Percentiles rank a stretch among this genome's conserved stretches.
phyloP scores from a whole-genome alignment of 352 stramenopile species.

The Thraustochytrium sp. region DNA sequence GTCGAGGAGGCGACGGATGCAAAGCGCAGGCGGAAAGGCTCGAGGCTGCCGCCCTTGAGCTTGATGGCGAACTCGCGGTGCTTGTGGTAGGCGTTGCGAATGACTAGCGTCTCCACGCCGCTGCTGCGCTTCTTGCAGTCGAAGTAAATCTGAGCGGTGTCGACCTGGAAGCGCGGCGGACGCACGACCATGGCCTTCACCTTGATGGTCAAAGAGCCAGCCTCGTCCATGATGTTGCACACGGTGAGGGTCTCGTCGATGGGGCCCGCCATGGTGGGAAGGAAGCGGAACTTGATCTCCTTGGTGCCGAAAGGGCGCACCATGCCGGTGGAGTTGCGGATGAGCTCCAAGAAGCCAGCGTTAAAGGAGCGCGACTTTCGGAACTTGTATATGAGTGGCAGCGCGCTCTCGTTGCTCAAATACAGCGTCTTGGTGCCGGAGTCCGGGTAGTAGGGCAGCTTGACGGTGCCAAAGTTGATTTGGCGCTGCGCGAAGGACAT shows the following conservation, averaged over 20 bases:
- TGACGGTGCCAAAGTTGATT: slow-evolving; percentile 37
- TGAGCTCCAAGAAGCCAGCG: slow-evolving; percentile 8
- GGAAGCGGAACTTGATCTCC: slow-evolving; percentile 15
- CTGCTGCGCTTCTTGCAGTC: slow-evolving; percentile 17
- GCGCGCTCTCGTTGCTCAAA: slow-evolving; percentile 35
- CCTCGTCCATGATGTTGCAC: slow-evolving; percentile 23
- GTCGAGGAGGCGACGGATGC: slow-evolving; percentile 12
- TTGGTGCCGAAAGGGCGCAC: slow-evolving; percentile 36
- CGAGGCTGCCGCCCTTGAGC: slow-evolving; percentile 1
- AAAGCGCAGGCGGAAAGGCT: slow-evolving; percentile 31
- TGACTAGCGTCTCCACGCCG: not conserved
- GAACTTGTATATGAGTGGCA: slow-evolving; percentile 24
- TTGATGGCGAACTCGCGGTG: slow-evolving; percentile 25
- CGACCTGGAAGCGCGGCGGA: slow-evolving; percentile 15
- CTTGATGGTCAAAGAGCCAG: not conserved
- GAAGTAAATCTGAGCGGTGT: not conserved
- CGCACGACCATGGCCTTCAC: slow-evolving; percentile 22
- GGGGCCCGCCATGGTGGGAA: slow-evolving; percentile 1
- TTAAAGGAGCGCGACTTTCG: slow-evolving; percentile 32
- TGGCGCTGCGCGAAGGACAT: slow-evolving; percentile 31
- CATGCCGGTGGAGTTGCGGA: slow-evolving; percentile 19
- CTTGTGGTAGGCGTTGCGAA: slow-evolving; percentile 31
- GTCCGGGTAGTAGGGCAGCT: slow-evolving; percentile 12
- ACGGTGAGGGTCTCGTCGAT: slow-evolving; percentile 38
- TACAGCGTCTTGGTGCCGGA: not conserved